Base-by-base conservation (phyloP, 176 grass and related monocot genomes). In the Pontederia paniculata region DNA sequence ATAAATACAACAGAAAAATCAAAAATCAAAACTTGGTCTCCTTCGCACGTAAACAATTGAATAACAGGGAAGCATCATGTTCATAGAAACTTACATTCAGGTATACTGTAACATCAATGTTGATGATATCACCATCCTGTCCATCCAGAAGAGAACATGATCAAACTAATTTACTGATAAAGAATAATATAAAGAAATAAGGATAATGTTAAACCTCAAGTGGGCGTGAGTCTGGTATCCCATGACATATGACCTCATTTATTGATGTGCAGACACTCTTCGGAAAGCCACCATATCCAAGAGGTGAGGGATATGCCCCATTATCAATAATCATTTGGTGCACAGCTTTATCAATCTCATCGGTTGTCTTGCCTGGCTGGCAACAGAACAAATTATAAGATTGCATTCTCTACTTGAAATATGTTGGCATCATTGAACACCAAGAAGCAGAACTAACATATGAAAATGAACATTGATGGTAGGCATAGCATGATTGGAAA, bases 121-220 rank as follows among this genome's bases (percentile, higher is more conserved):
- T 97, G 77, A 97, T 81, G 68, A 97, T 97, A 78, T 97, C 91
- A 22, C 86, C 86, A 74, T 97, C 91, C 90, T 96, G 79, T 19
- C 70, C 57, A 12, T 17, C 17, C 48, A 62, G 21, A 43, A 17
- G 4, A 10, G 5, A 58, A 25, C 25, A 51, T 22, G 9, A 41
- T 21, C 13, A 63, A 45, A 9, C 12, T 63, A 13, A 13, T 12
- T 43, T 14, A 50, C 17, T 53, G 16, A 47, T 21, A 12, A 41
- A 47, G 45, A 51, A 54, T 50, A n/a, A 22, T n/a, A 72, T 68
- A 10, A 45, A 28, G 52, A 22, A 37, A 60, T 18, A 75, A 5
- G 28, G 28, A 23, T 18, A 63, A 2, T 50, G 17, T 16, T 67
- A 60, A 66, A 96, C 90, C 80, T 97, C 91, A 76, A 97, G 86